Percentiles rank a stretch among this genome's conserved stretches.
Evolutionary conservation across 1,284 basidiomycete genomes (phyloP).

Genomic region (Ganoderma leucocontextum): DNA sequence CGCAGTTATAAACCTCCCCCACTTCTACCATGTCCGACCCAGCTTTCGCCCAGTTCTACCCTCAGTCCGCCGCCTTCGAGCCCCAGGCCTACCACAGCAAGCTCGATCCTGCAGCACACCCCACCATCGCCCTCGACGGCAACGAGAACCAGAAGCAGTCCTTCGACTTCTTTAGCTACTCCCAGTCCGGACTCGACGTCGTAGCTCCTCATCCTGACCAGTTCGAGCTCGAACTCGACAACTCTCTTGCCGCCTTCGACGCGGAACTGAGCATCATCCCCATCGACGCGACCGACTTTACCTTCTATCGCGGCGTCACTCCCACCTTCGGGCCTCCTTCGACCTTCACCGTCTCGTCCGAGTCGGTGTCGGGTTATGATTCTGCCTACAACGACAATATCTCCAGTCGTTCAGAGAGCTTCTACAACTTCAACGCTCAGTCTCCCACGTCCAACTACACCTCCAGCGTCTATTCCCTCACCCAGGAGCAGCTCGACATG

Average conservation of each 20-base stretch:
- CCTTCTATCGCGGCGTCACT: constrained; percentile 66
- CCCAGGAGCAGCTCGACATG: constrained; percentile 70
- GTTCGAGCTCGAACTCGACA: constrained; percentile 82
- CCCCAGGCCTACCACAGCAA: constrained; percentile 35
- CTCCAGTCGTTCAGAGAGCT: constrained; percentile 71
- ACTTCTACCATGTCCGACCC: constrained; percentile 36
- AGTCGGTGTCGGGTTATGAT: constrained; percentile 60
- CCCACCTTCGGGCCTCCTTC: constrained; percentile 77
- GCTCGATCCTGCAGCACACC: constrained; percentile 32
- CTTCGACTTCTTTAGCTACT: constrained; percentile 75
- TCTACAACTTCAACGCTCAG: constrained; percentile 69
- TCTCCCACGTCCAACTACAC: constrained; percentile 64
- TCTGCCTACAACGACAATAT: constrained; percentile 63
- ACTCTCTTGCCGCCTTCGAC: constrained; percentile 68
- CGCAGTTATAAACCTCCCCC: constrained; percentile 34
- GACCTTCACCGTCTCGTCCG: constrained; percentile 79
- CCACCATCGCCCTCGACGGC: constrained; percentile 35
- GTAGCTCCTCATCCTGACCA: constrained; percentile 79
- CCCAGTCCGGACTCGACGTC: constrained; percentile 65
- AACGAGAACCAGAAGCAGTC: constrained; percentile 34
- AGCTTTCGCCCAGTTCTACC: constrained; percentile 38
- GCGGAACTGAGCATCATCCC: constrained; percentile 69
- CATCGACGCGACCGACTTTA: constrained; percentile 68
- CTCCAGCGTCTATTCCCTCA: constrained; percentile 73
- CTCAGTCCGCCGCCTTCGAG: constrained; percentile 36